These are phyloP conservation scores for Gnaphalium uliginosum DNA, from an alignment of 129 eudicot genomes.

Conservation along the genomic window DNA sequence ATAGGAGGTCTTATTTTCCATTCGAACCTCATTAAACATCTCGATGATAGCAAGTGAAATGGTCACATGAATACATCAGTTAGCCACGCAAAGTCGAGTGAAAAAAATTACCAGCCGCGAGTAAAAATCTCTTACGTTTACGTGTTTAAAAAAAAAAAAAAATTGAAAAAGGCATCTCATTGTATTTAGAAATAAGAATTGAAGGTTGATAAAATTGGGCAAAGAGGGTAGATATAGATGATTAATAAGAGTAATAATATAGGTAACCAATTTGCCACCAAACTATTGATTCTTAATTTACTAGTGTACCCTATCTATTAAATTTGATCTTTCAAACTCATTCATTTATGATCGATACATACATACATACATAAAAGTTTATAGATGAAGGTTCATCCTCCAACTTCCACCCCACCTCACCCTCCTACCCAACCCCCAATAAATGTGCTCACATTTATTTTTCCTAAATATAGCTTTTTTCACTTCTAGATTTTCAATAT, in stretches of 20 bases:
- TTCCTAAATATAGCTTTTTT: background rate
- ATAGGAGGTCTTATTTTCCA: too few relatives aligned
- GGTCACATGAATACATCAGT: too few relatives aligned
- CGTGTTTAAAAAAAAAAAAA: too few relatives aligned
- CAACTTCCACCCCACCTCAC: constrained; percentile 24
- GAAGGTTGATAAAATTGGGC: constrained; percentile 2
- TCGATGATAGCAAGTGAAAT: too few relatives aligned
- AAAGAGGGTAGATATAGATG: constrained; percentile 32
- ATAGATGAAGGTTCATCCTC: constrained; percentile 19
- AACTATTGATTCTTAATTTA: constrained; percentile 21
- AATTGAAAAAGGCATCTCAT: too few relatives aligned
- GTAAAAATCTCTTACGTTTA: too few relatives aligned
- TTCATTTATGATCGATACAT: constrained; percentile 32
- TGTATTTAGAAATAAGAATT: background rate
- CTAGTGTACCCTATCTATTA: constrained; percentile 20
- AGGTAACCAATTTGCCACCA: constrained; percentile 33
- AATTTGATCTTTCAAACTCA: constrained; percentile 31
- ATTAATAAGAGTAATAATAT: constrained; percentile 31
- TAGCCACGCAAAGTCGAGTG: too few relatives aligned
- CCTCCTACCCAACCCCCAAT: constrained; percentile 29
- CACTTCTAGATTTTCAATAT: constrained; percentile 4
- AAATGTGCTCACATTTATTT: constrained; percentile 31
- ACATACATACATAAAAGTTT: background rate
- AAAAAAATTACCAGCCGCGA: too few relatives aligned
- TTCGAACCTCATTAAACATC: too few relatives aligned